Conservation (phyloP, 352 stramenopile species). For the Sclerospora graminicola region DNA sequence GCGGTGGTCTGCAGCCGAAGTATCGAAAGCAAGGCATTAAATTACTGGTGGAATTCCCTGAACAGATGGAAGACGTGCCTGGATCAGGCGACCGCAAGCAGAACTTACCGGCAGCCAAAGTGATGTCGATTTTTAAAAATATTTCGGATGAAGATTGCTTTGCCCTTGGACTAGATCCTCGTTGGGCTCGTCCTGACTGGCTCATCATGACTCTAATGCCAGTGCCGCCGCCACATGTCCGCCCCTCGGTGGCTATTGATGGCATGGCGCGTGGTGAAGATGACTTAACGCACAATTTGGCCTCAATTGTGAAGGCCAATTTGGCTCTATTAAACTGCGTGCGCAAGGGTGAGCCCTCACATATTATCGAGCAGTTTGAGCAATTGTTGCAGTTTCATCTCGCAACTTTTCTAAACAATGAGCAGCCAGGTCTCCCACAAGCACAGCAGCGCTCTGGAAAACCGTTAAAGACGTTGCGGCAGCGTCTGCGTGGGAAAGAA, state of each 20-base stretch:
- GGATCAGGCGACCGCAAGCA: slow-evolving; percentile 95
- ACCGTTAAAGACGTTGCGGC: slow-evolving; percentile 95
- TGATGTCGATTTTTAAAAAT: slow-evolving; percentile 95
- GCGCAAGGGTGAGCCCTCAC: slow-evolving; percentile 89
- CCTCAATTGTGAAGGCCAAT: slow-evolving; percentile 98
- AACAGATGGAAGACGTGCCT: slow-evolving; percentile 91
- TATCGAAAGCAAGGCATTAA: slow-evolving; percentile 93
- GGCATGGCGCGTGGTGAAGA: slow-evolving; percentile 93
- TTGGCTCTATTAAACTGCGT: slow-evolving; percentile 92
- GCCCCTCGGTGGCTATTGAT: slow-evolving; percentile 93
- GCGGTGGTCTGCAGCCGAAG: slow-evolving; percentile 87
- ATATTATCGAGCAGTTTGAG: slow-evolving; percentile 94
- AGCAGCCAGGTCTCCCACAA: slow-evolving; percentile 92
- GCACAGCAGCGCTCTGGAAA: slow-evolving; percentile 95
- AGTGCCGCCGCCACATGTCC: slow-evolving; percentile 96
- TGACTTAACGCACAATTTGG: slow-evolving; percentile 97
- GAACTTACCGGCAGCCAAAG: slow-evolving; percentile 90
- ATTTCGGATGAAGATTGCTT: slow-evolving; percentile 96
- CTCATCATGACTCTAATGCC: slow-evolving; percentile 98
- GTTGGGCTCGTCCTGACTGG: slow-evolving; percentile 95
- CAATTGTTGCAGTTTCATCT: slow-evolving; percentile 82
- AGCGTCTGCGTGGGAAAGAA: slow-evolving; percentile 96
- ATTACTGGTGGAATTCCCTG: slow-evolving; percentile 92
- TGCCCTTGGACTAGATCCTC: slow-evolving; percentile 91
- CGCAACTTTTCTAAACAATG: slow-evolving; percentile 96